A percentile compares a stretch with the other conserved stretches of the same genome.
Conservation (phyloP, 495 filamentous ascomycete species). For the Articulospora tetracladia region DNA sequence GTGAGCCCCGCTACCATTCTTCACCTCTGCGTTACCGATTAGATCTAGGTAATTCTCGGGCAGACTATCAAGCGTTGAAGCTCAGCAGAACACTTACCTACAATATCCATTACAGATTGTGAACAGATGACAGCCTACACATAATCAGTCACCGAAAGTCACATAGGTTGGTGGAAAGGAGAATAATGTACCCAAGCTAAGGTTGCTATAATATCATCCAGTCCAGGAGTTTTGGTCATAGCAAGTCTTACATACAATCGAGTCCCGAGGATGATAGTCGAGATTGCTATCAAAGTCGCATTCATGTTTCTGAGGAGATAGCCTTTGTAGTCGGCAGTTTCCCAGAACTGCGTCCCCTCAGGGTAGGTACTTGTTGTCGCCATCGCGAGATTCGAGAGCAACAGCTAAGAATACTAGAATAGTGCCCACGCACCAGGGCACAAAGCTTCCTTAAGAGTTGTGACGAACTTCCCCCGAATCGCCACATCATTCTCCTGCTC, state of each 20-base stretch:
- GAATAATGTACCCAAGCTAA: constrained; percentile 24
- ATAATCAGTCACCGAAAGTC: neutral
- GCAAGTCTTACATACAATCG: constrained; percentile 25
- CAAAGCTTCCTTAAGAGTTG: too few relatives aligned
- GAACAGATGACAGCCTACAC: constrained; percentile 2
- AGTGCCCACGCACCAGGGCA: too few relatives aligned
- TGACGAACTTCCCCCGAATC: too few relatives aligned
- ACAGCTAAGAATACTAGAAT: too few relatives aligned
- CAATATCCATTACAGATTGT: neutral
- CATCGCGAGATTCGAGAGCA: neutral
- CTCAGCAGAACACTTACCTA: constrained; percentile 4
- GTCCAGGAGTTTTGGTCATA: constrained; percentile 28
- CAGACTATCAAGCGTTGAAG: too few relatives aligned
- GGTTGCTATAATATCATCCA: constrained; percentile 28
- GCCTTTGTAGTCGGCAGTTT: constrained; percentile 1
- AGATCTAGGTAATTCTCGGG: neutral
- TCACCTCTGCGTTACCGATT: constrained; percentile 6
- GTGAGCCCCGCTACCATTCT: constrained; percentile 16
- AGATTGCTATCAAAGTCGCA: constrained; percentile 24
- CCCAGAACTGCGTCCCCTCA: neutral
- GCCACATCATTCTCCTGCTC: too few relatives aligned
- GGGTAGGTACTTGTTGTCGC: neutral
- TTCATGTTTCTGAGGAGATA: constrained; percentile 21
- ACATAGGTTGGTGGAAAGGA: neutral
- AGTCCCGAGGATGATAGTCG: constrained; percentile 23